Evolutionary conservation across 805 yeast genomes (phyloP), one percentile per base, ranked within the genome.

Genomic region (Zygoascus bituminiphila): DNA sequence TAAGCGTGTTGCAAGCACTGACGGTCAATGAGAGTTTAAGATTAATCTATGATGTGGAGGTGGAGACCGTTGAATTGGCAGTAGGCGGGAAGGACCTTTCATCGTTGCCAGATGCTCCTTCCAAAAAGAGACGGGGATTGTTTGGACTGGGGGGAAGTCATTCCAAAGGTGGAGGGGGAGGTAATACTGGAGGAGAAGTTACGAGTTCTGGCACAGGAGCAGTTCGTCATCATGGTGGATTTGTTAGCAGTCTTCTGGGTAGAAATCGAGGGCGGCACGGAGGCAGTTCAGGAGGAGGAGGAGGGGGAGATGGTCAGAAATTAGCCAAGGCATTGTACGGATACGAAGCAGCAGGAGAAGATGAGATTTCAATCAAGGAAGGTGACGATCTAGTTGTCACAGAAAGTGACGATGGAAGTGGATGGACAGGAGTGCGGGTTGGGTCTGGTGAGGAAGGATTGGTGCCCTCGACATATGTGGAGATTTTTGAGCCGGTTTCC

Each of bases 41-140:
- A 51, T 82, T 93, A 20, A 72, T 74, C 37, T 76, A 82, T 10
- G 95, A 88, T 60, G 98, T 89, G 17, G 91, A 84, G 58, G 81
- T 91, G 45, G 97, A 91, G 64, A 81, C 93, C 23, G 88, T 93
- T 56, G 93, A 87, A 63, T 78, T 82, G 51, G 88, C 84, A 45
- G 88, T 93, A 0, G 86, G 83, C 1, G 89, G 81, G 49, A 73
- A 76, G 57, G 69, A 66, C 41, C 50, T 66, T 50, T 54, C 61
- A n/a, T 52, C 63, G 2, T 54, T 58, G 6, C 62, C 68, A 5
- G 57, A 58, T 20, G 61, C 61, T 47, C 62, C 60, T 20, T 52
- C 60, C 7, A 62, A 81, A 63, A 85, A 84, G 60, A 77, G 75
- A 50, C 72, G 78, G 20, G 81, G 86, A 0, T 67, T 87, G 23